Percentiles rank a stretch among this genome's conserved stretches.
phyloP scores from a whole-genome alignment of 1,284 basidiomycete species.

The Leccinum griseonigrum region DNA sequence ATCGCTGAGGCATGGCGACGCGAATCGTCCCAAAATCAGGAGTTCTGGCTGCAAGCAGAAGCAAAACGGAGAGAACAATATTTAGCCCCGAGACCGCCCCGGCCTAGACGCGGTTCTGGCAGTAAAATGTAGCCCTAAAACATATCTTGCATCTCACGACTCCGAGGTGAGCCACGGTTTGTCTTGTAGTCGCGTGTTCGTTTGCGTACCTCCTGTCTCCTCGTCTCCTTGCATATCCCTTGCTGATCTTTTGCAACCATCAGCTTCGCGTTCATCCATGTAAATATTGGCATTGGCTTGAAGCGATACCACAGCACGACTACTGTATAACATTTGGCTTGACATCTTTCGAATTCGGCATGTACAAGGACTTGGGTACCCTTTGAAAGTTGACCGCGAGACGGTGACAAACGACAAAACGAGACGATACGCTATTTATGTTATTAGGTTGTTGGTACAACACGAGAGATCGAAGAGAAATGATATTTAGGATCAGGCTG shows the following conservation, averaged over 20 bases:
- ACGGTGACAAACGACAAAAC: background rate
- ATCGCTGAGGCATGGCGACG: slow-evolving; percentile 66
- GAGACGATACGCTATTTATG: slow-evolving; percentile 26
- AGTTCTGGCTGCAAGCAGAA: slow-evolving; percentile 56
- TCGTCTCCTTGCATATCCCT: background rate
- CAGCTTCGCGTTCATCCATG: slow-evolving; percentile 31
- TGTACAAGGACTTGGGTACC: slow-evolving; percentile 10
- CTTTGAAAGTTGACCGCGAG: slow-evolving; percentile 5
- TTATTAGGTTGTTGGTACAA: slow-evolving; percentile 22
- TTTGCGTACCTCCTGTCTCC: background rate
- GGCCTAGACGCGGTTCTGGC: slow-evolving; percentile 34
- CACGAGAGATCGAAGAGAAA: slow-evolving; percentile 5
- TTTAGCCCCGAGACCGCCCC: slow-evolving; percentile 31
- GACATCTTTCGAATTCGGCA: slow-evolving; percentile 11
- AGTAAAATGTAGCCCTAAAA: slow-evolving; percentile 43
- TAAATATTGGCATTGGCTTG: slow-evolving; percentile 27
- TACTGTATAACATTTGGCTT: slow-evolving; percentile 28
- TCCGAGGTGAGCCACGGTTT: slow-evolving; percentile 10
- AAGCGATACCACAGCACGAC: slow-evolving; percentile 18
- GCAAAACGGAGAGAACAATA: slow-evolving; percentile 44
- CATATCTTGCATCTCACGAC: slow-evolving; percentile 12
- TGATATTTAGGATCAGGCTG: slow-evolving; percentile 22
- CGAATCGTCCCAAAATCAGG: slow-evolving; percentile 55
- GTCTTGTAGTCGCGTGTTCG: background rate
- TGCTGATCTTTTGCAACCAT: slow-evolving; percentile 7